Percentiles rank a stretch among this genome's conserved stretches.
Conservation (phyloP, 257 asterid species). For the Lycium ferocissimum region DNA sequence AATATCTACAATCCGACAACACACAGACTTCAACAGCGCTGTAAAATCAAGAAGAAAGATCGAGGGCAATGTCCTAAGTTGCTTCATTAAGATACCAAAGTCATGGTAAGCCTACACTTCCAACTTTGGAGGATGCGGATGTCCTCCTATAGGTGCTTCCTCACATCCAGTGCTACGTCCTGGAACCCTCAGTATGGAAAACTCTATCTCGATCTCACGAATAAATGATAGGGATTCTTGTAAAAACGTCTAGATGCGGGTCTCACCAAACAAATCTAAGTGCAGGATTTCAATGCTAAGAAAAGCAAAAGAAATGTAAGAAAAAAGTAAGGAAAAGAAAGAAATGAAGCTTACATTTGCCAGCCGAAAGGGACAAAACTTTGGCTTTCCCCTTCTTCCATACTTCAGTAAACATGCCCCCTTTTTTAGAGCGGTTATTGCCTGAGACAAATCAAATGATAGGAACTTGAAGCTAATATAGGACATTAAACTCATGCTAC, state of each 20-base stretch:
- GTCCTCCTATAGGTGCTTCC: not conserved
- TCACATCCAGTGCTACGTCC: not conserved
- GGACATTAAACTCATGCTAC: conserved; percentile 25
- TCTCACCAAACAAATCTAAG: conserved; percentile 8
- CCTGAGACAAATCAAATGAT: conserved; percentile 57
- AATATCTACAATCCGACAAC: not conserved
- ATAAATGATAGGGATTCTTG: conserved; percentile 6
- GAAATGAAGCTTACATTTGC: conserved; percentile 73
- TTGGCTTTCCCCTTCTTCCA: conserved; percentile 96
- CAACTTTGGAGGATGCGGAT: conserved; percentile 2
- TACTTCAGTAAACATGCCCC: conserved; percentile 85
- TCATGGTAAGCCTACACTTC: not conserved
- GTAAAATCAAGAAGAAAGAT: conserved; percentile 15
- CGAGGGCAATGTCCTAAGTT: not conserved
- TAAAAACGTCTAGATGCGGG: not conserved
- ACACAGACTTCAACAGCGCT: not conserved
- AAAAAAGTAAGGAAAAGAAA: conserved; percentile 18
- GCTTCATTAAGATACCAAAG: not conserved
- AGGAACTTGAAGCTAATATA: conserved; percentile 36
- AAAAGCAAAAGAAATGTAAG: conserved; percentile 15
- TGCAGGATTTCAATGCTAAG: not conserved
- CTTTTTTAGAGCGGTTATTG: conserved; percentile 83
- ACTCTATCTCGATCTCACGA: conserved; percentile 5
- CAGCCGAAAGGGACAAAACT: conserved; percentile 86
- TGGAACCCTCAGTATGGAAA: not conserved